A percentile compares a stretch with the other conserved stretches of the same genome.
Conservation (phyloP, 2,329 filamentous ascomycete genomes). For the Seiridium cupressi region DNA sequence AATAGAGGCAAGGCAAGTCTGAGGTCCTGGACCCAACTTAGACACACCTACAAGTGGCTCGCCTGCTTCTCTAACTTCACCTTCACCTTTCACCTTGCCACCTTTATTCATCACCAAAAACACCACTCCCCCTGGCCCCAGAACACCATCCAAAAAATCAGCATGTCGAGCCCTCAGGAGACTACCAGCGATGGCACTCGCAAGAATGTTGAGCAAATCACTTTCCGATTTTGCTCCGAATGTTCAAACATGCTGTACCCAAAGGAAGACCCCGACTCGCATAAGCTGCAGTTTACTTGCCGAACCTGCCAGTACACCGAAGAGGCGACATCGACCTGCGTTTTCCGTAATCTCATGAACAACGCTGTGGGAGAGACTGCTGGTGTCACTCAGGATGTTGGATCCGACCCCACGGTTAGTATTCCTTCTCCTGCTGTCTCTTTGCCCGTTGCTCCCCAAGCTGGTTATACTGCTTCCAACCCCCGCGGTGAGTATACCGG, state of each 20-base stretch:
- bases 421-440: slow-evolving; percentile 23
- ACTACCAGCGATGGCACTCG: slow-evolving; percentile 38
- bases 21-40: too few species aligned
- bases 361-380: slow-evolving; percentile 92
- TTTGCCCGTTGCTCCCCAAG: slow-evolving; percentile 9
- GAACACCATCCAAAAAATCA: slow-evolving; percentile 11
- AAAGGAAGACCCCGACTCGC: slow-evolving; percentile 83
- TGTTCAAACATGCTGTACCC: slow-evolving; percentile 99
- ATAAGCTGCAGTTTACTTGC: slow-evolving; percentile 91
- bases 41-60: background rate
- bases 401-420: slow-evolving; percentile 98
- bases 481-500: background rate
- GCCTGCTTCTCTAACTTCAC: background rate
- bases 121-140: background rate
- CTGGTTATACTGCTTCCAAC: background rate
- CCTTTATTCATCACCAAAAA: background rate
- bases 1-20: too few species aligned
- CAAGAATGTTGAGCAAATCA: slow-evolving; percentile 74
- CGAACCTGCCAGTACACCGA: slow-evolving; percentile 93
- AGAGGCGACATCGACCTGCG: slow-evolving; percentile 81
- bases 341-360: slow-evolving; percentile 93
- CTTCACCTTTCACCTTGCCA: background rate
- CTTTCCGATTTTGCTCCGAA: slow-evolving; percentile 97
- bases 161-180: slow-evolving; percentile 59
- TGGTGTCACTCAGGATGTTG: slow-evolving; percentile 95